Conservation (phyloP, 768 basidiomycete genomes). For the Tylopilus cervinicoccineus region DNA sequence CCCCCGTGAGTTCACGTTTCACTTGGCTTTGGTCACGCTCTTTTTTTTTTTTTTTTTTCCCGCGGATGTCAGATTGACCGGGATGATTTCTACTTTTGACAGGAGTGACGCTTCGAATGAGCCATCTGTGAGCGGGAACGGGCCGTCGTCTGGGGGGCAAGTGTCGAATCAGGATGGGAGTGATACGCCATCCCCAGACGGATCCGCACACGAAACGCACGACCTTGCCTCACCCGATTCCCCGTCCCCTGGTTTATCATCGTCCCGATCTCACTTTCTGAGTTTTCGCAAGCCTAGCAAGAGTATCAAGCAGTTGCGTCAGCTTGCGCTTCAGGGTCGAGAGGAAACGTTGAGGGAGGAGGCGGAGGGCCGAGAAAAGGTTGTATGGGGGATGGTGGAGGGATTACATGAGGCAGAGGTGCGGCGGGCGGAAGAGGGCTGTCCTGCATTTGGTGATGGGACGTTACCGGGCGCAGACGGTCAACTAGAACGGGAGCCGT, state of each 20-base stretch:
- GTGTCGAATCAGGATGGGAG: neutral
- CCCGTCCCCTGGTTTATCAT: neutral
- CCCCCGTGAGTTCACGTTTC: slow-evolving; percentile 1
- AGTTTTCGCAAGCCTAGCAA: slow-evolving; percentile 35
- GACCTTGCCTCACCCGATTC: neutral
- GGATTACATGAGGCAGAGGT: neutral
- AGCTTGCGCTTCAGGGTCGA: slow-evolving; percentile 45
- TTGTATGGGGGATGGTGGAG: slow-evolving; percentile 35
- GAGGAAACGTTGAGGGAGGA: slow-evolving; percentile 36
- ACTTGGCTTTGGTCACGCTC: too few relatives aligned
- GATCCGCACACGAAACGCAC: neutral
- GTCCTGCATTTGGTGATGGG: neutral
- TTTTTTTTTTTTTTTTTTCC: neutral
- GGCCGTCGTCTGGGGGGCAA: neutral
- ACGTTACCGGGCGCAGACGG: slow-evolving; percentile 8
- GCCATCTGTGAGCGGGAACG: neutral
- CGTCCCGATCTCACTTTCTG: slow-evolving; percentile 13
- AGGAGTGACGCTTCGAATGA: neutral
- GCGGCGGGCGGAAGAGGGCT: neutral
- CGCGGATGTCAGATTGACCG: neutral
- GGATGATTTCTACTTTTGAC: neutral
- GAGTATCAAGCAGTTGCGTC: slow-evolving; percentile 39
- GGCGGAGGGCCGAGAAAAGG: slow-evolving; percentile 43
- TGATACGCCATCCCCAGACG: neutral
- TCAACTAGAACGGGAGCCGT: neutral